phyloP scores from a whole-genome alignment of 2,329 filamentous ascomycete species.

The Hirsutella thompsonii region DNA sequence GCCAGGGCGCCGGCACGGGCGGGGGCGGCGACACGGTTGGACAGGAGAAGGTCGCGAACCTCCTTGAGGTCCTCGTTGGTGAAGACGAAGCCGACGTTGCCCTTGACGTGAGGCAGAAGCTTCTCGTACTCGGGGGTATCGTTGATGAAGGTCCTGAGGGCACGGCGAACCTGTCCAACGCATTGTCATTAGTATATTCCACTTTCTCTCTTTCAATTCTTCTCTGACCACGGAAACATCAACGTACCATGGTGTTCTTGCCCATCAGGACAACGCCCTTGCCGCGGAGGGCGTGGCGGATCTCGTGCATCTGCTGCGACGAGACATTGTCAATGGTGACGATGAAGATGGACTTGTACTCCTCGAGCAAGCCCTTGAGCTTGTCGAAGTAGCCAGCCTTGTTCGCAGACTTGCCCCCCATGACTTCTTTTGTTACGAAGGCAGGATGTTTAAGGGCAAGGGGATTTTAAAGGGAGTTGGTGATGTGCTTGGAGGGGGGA shows the following conservation, averaged over 20 bases:
- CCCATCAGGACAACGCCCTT: constrained; percentile 97
- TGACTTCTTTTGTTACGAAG: constrained; percentile 88
- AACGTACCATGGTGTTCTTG: constrained; percentile 96
- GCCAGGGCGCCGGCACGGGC: constrained; percentile 96
- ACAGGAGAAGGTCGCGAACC: constrained; percentile 83
- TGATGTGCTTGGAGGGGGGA: constrained; percentile 9
- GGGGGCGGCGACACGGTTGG: constrained; percentile 95
- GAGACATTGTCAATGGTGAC: constrained; percentile 98
- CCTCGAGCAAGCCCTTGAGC: constrained; percentile 93
- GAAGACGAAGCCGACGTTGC: constrained; percentile 99
- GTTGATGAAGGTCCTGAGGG: constrained; percentile 82
- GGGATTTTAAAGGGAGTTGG: constrained; percentile 10
- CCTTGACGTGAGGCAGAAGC: constrained; percentile 88
- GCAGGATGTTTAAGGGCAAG: constrained; percentile 97
- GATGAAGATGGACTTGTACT: constrained; percentile 97
- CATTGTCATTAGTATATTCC: too few species aligned
- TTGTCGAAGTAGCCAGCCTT: constrained; percentile 99
- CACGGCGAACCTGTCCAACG: constrained; percentile 66
- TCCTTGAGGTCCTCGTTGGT: constrained; percentile 93
- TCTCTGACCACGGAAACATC: constrained; percentile 1
- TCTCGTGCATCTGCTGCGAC: constrained; percentile 99
- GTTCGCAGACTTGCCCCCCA: constrained; percentile 93
- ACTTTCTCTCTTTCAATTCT: too few species aligned
- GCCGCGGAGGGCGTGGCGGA: constrained; percentile 79
- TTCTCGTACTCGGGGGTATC: constrained; percentile 97